phyloP scores from a whole-genome alignment of 495 filamentous ascomycete species.

The Chlorociboria aeruginascens region DNA sequence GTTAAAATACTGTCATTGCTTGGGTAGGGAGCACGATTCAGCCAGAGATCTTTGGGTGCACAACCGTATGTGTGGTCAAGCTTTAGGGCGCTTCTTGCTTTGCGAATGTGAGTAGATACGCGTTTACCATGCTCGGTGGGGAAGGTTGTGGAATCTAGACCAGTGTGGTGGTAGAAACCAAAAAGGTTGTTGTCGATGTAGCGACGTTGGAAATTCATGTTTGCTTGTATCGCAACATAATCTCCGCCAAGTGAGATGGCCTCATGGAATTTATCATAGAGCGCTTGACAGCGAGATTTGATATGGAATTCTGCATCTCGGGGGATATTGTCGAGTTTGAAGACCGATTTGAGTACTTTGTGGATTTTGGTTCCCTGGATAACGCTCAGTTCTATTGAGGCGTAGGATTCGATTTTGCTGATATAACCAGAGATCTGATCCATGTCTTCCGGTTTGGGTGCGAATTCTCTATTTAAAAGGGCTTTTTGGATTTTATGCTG shows the following conservation, averaged over 20 bases:
- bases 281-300: too few relatives aligned
- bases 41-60: slow-evolving; percentile 69
- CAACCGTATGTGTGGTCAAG: slow-evolving; percentile 73
- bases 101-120: slow-evolving; percentile 57
- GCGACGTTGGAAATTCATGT: slow-evolving; percentile 52
- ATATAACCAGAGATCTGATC: too few relatives aligned
- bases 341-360: too few relatives aligned
- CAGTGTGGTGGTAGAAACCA: slow-evolving; percentile 74
- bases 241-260: too few relatives aligned
- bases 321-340: too few relatives aligned
- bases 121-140: slow-evolving; percentile 65
- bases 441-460: slow-evolving; percentile 3
- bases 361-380: too few relatives aligned
- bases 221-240: slow-evolving; percentile 7
- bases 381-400: too few relatives aligned
- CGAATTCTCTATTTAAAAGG: too few relatives aligned
- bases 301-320: too few relatives aligned
- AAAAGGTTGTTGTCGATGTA: slow-evolving; percentile 95
- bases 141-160: slow-evolving; percentile 57
- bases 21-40: slow-evolving; percentile 63
- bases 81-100: slow-evolving; percentile 53
- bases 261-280: too few relatives aligned
- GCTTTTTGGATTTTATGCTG: too few relatives aligned
- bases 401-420: too few relatives aligned
- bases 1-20: slow-evolving; percentile 60